Percentiles rank a stretch among this genome's conserved stretches.
phyloP scores from a whole-genome alignment of 2,329 filamentous ascomycete species.

The Calycina herbarum region DNA sequence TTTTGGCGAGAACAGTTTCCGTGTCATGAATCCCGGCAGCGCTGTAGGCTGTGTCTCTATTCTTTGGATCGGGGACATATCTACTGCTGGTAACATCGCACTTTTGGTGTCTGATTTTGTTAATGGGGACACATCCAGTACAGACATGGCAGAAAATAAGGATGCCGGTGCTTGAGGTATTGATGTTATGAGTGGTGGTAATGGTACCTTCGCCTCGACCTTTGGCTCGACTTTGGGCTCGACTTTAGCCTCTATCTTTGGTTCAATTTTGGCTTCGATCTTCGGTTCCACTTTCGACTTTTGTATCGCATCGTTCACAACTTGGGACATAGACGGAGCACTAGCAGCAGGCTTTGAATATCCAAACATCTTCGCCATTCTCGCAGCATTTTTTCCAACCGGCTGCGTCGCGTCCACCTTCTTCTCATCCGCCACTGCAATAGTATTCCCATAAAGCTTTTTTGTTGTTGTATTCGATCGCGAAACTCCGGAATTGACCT shows the following conservation, averaged over 20 bases:
- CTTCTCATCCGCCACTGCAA: constrained; percentile 2
- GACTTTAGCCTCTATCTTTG: constrained; percentile 3
- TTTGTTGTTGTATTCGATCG: constrained; percentile 5
- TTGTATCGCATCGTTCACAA: constrained; percentile 7
- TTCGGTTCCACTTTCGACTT: constrained; percentile 5
- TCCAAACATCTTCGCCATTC: constrained; percentile 28
- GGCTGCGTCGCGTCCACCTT: constrained; percentile 11
- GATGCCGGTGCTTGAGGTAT: background rate
- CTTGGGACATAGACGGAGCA: background rate
- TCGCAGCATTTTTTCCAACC: constrained; percentile 20
- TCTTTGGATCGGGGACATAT: background rate
- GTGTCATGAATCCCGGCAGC: background rate
- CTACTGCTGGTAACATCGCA: background rate
- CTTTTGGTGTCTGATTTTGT: background rate
- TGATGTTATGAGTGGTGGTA: constrained; percentile 1
- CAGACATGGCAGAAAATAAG: background rate
- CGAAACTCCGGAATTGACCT: background rate
- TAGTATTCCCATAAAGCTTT: constrained; percentile 17
- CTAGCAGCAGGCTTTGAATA: constrained; percentile 15
- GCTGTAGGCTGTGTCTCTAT: background rate
- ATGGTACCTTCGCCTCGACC: background rate
- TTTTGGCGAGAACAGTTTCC: background rate
- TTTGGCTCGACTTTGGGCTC: background rate
- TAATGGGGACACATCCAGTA: background rate
- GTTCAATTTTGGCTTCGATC: constrained; percentile 1